phyloP scores from a whole-genome alignment of 73 alveolate species.

The Vitrella brassicaformis region DNA sequence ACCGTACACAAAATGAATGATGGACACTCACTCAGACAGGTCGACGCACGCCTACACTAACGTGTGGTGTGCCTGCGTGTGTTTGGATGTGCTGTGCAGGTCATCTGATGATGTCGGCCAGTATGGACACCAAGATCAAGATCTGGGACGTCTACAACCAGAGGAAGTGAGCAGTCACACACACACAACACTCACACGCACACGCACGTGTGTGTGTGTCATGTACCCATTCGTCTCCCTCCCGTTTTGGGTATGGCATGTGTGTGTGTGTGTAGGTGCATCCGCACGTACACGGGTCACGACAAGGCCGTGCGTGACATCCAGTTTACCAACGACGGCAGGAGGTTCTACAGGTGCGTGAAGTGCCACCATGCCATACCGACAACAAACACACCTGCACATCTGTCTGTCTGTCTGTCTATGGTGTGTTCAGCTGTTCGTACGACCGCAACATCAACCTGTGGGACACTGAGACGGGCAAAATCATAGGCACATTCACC shows the following conservation, averaged over 20 bases:
- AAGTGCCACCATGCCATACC: neutral
- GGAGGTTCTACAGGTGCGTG: slow-evolving; percentile 22
- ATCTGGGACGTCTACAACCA: slow-evolving; percentile 49
- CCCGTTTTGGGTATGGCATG: too few species aligned
- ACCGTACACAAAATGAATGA: too few species aligned
- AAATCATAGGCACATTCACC: slow-evolving; percentile 65
- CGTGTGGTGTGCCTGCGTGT: too few species aligned
- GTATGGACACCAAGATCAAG: slow-evolving; percentile 47
- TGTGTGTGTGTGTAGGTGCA: too few species aligned
- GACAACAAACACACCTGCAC: slow-evolving; percentile 11
- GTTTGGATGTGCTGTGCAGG: too few species aligned
- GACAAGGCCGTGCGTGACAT: slow-evolving; percentile 51
- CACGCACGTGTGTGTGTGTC: too few species aligned
- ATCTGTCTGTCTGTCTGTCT: slow-evolving; percentile 8
- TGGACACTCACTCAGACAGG: too few species aligned
- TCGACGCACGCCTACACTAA: too few species aligned
- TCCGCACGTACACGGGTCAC: slow-evolving; percentile 45
- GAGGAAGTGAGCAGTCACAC: too few species aligned
- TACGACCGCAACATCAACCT: neutral
- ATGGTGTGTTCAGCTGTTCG: neutral
- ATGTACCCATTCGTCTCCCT: too few species aligned
- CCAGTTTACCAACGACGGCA: slow-evolving; percentile 47
- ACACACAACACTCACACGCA: too few species aligned
- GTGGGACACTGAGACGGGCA: slow-evolving; percentile 87
- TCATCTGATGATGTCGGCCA: slow-evolving; percentile 42